Base-by-base conservation (phyloP, 2,329 filamentous ascomycete genomes). In the Talaromyces marneffei region DNA sequence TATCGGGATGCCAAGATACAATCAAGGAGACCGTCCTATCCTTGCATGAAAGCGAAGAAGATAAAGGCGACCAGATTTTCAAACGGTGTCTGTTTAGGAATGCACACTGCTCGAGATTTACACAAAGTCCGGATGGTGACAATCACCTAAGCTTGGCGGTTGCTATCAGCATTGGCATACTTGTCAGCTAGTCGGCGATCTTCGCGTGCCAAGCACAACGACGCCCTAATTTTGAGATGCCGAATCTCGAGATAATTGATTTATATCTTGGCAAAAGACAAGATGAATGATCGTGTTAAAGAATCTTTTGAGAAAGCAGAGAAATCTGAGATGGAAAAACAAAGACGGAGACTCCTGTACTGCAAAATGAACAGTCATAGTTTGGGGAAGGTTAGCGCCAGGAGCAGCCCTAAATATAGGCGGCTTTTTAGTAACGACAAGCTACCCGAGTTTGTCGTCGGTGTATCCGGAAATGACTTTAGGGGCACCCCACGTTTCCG, bases 401-500 rank as follows among this genome's bases (percentile, higher is more conserved):
- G 29, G 29, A 52, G 48, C 48, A 35, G 35, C 48, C 48, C 48
- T 52, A 52, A 52, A 20, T 33, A 33, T 57, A 44, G 33, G 56
- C 23, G 54, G 20, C 40, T 20, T 35, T 50, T 46, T 46, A 58
- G 57, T 35, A 46, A 33, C n/a, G 3, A 7, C 33, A 42, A 40
- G 27, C 57, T 59, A 52, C 46, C 57, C 48, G 29, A n/a, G 48
- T 59, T 40, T 40, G 57, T 40, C 57, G 25, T 25, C 57, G 57
- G 57, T 59, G 57, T 53, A 42, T 31, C 25, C 44, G 33, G 44
- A 52, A 48, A 23, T 18, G 42, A 16, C 31, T 33, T 46, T 7
- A 40, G 53, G 16, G 31, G 18, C 31, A 58, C 42, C 40, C 40
- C 56, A 58, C 56, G 56, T 58, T 57, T 57, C 42, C 20, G 6